These are phyloP conservation scores for Prunus mongolica DNA, from an alignment of 306 rosid species.

Conservation along the genomic window DNA sequence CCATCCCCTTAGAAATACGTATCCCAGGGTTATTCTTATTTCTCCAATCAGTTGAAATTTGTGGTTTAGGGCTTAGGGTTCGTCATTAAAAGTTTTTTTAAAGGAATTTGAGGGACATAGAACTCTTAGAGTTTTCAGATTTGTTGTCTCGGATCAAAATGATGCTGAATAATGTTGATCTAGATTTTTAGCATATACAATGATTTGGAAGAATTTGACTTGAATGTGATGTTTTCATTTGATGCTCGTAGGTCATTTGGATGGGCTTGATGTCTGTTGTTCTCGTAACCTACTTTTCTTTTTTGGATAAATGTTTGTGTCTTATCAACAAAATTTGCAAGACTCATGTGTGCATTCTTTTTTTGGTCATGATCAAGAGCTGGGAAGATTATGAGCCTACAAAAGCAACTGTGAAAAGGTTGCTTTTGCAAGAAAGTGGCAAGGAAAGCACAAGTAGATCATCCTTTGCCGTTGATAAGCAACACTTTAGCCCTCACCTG, in stretches of 20 bases:
- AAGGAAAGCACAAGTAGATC: slow-evolving; percentile 37
- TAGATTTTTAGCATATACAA: no score
- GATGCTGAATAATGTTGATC: no score
- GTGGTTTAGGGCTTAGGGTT: no score
- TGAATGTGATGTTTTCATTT: background rate
- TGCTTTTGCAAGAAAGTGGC: slow-evolving; percentile 57
- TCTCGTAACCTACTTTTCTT: background rate
- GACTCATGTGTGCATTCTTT: slow-evolving; percentile 16
- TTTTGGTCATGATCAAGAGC: slow-evolving; percentile 47
- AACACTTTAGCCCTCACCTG: slow-evolving; percentile 27
- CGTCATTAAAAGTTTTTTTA: no score
- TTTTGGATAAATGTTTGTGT: slow-evolving; percentile 9
- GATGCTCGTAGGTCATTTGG: background rate
- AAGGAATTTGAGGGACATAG: no score
- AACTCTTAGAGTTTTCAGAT: no score
- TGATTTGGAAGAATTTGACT: background rate
- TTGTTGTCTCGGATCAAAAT: no score
- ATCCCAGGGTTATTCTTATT: background rate
- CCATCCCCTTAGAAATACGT: background rate
- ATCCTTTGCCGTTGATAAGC: slow-evolving; percentile 30
- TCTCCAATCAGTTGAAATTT: no score
- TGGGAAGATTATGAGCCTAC: slow-evolving; percentile 80
- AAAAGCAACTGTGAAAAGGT: slow-evolving; percentile 70
- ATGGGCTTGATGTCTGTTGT: background rate
- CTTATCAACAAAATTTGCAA: background rate